phyloP scores from a whole-genome alignment of 2,329 filamentous ascomycete genomes.

The Penicillium nordicum region DNA sequence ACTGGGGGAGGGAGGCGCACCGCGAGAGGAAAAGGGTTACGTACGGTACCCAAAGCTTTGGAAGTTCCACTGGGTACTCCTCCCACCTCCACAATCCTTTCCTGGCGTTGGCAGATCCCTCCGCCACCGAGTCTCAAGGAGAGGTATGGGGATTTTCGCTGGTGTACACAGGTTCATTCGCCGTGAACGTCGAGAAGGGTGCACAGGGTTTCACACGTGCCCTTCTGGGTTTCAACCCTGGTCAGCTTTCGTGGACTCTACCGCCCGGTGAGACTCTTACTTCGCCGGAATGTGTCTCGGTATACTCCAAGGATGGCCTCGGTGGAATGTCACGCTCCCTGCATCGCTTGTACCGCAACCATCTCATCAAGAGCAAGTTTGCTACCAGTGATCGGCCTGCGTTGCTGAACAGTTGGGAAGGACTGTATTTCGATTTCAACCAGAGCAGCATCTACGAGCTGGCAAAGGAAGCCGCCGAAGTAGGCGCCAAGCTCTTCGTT shows the following conservation, averaged over 20 bases:
- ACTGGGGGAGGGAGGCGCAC: constrained; percentile 60
- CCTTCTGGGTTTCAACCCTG: constrained; percentile 58
- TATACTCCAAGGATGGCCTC: constrained; percentile 58
- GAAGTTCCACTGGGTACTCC: constrained; percentile 59
- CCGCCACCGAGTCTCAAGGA: constrained; percentile 59
- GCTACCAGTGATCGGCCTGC: constrained; percentile 52
- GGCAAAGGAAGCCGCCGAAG: constrained; percentile 54
- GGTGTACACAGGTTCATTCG: constrained; percentile 62
- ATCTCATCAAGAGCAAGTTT: constrained; percentile 58
- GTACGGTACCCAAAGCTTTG: constrained; percentile 55
- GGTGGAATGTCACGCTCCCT: constrained; percentile 61
- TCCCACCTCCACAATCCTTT: constrained; percentile 65
- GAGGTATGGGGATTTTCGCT: constrained; percentile 64
- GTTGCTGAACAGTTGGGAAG: constrained; percentile 66
- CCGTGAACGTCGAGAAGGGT: constrained; percentile 59
- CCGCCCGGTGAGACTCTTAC: constrained; percentile 55
- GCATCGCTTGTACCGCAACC: constrained; percentile 60
- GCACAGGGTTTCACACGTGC: constrained; percentile 61
- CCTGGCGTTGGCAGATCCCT: constrained; percentile 54
- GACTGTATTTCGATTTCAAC: constrained; percentile 58
- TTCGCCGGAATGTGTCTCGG: constrained; percentile 61
- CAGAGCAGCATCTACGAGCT: constrained; percentile 54
- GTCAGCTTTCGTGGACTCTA: constrained; percentile 59
- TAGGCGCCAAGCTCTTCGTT: constrained; percentile 63
- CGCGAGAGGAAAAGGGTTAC: constrained; percentile 55